A percentile compares a stretch with the other conserved stretches of the same genome.
phyloP scores from a whole-genome alignment of 2,329 filamentous ascomycete species.

The Exophiala oligosperma region DNA sequence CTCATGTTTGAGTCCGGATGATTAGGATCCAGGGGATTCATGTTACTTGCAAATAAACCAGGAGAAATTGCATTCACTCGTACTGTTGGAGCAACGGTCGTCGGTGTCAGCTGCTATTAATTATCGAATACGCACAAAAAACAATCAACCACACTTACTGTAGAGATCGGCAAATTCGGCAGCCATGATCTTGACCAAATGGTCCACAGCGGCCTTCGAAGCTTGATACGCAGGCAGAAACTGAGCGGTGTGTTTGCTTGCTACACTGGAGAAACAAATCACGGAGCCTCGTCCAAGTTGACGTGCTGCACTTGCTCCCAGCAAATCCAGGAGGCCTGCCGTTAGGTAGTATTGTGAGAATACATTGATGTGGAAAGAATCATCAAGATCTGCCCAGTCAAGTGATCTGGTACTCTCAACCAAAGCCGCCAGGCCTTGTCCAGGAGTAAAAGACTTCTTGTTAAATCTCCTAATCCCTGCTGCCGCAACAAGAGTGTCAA shows the following conservation, averaged over 20 bases:
- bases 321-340: conserved; percentile 21
- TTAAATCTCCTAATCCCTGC: background rate
- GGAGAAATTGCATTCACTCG: conserved; percentile 2
- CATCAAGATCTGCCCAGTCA: background rate
- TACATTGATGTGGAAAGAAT: conserved; percentile 16
- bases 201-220: conserved; percentile 13
- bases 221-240: conserved; percentile 24
- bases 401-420: background rate
- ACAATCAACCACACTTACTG: background rate
- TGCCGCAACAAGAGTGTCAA: background rate
- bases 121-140: too few relatives aligned
- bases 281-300: conserved; percentile 26
- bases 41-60: background rate
- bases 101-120: too few relatives aligned
- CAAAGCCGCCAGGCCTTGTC: background rate
- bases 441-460: conserved; percentile 2
- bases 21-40: background rate
- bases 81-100: background rate
- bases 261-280: conserved; percentile 27
- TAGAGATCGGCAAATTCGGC: conserved; percentile 3
- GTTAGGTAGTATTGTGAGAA: conserved; percentile 26
- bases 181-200: conserved; percentile 4
- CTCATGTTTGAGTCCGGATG: conserved; percentile 4
- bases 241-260: conserved; percentile 27
- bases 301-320: conserved; percentile 22